These are phyloP conservation scores for Prunus salicina DNA, from an alignment of 306 rosid species.

Conservation along the genomic window DNA sequence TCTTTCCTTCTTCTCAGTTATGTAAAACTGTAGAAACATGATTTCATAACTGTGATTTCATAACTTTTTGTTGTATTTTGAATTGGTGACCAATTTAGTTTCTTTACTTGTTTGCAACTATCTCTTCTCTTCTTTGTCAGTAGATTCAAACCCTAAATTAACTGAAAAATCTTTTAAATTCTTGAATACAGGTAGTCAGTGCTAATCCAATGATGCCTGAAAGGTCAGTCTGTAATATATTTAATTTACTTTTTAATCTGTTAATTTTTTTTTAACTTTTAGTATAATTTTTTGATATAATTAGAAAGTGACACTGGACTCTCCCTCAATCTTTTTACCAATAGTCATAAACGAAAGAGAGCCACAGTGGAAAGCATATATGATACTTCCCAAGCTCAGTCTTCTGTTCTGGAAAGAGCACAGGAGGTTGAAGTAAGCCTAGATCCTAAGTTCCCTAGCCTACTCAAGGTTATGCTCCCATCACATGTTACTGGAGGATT, in stretches of 20 bases:
- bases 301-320: neutral
- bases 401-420: conserved; percentile 27
- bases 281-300: neutral
- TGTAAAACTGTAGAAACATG: neutral
- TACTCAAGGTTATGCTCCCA: conserved; percentile 36
- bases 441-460: conserved; percentile 30
- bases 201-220: conserved; percentile 11
- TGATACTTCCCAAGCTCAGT: neutral
- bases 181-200: conserved; percentile 17
- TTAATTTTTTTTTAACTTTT: neutral
- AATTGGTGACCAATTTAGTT: neutral
- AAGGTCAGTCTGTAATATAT: conserved; percentile 26
- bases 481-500: conserved; percentile 51
- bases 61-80: neutral
- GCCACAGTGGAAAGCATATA: neutral
- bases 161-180: neutral
- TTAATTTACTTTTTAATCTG: conserved; percentile 1
- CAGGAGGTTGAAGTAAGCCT: conserved; percentile 35
- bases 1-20: neutral
- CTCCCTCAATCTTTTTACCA: neutral
- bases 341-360: conserved; percentile 27
- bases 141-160: neutral
- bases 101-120: neutral
- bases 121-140: neutral
- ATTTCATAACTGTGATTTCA: neutral